Conservation (phyloP, 164 flowering plant species). For the Liriodendron chinense region DNA sequence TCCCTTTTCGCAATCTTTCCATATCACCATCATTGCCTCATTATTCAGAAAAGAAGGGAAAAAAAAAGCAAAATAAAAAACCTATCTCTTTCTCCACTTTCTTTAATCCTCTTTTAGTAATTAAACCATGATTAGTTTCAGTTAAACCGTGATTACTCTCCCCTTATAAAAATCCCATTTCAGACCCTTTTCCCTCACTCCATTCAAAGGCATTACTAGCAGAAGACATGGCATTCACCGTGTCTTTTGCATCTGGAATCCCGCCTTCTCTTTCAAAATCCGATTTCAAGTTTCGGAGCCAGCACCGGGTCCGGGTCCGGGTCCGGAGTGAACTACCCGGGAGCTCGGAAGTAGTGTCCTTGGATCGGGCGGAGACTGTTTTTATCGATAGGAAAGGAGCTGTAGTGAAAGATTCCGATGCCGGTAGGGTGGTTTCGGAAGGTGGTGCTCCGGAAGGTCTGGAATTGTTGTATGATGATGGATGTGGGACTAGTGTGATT, state of each 20-base stretch:
- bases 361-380: neutral
- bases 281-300: neutral
- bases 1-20: neutral
- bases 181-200: neutral
- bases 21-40: neutral
- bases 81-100: too few relatives aligned
- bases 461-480: constrained; percentile 70
- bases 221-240: neutral
- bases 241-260: neutral
- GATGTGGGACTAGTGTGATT: constrained; percentile 62
- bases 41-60: neutral
- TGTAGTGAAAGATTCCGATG: neutral
- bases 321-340: constrained; percentile 2
- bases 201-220: neutral
- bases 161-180: neutral
- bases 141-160: too few relatives aligned
- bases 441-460: constrained; percentile 6
- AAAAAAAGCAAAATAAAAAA: too few relatives aligned
- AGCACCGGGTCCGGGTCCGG: neutral
- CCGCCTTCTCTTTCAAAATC: neutral
- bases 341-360: neutral
- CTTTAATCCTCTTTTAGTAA: neutral
- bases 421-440: neutral
- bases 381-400: neutral
- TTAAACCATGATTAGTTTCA: neutral